phyloP scores from a whole-genome alignment of 176 grass and related monocot species.

The Oryza rufipogon region DNA sequence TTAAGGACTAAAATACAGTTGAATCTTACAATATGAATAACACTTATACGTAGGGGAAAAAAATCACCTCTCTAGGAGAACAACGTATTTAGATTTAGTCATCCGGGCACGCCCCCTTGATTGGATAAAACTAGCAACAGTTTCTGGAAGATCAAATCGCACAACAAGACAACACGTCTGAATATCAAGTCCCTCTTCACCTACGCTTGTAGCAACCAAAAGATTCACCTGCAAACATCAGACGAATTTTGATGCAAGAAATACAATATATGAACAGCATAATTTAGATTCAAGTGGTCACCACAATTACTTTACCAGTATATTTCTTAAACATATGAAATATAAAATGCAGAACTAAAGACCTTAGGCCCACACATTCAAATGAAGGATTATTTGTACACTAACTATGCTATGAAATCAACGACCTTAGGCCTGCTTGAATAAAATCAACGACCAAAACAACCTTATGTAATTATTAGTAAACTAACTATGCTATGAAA shows the following conservation, averaged over 20 bases:
- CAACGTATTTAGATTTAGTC: slow-evolving; percentile 78
- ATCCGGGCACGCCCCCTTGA: slow-evolving; percentile 91
- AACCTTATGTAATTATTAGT: not conserved
- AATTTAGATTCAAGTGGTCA: slow-evolving; percentile 12
- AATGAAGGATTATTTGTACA: not conserved
- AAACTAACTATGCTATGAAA: slow-evolving; percentile 9
- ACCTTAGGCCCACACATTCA: slow-evolving; percentile 7
- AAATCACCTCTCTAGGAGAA: slow-evolving; percentile 85
- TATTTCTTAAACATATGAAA: not conserved
- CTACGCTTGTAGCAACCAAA: slow-evolving; percentile 93
- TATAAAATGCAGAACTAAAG: not conserved
- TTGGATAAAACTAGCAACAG: slow-evolving; percentile 90
- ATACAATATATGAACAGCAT: slow-evolving; percentile 26
- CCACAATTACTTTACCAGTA: slow-evolving; percentile 22
- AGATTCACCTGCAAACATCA: slow-evolving; percentile 77
- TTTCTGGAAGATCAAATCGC: slow-evolving; percentile 97
- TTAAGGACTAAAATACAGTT: slow-evolving; percentile 22
- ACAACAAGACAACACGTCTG: slow-evolving; percentile 94
- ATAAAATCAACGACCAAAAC: slow-evolving; percentile 17
- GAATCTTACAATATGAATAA: slow-evolving; percentile 27
- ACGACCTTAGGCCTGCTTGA: not conserved
- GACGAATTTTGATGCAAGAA: slow-evolving; percentile 43
- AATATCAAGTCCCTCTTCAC: slow-evolving; percentile 98
- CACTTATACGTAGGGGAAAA: not conserved
- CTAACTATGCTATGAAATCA: no score